Conservation (phyloP, 257 asterid species). For the Rehmannia glutinosa region DNA sequence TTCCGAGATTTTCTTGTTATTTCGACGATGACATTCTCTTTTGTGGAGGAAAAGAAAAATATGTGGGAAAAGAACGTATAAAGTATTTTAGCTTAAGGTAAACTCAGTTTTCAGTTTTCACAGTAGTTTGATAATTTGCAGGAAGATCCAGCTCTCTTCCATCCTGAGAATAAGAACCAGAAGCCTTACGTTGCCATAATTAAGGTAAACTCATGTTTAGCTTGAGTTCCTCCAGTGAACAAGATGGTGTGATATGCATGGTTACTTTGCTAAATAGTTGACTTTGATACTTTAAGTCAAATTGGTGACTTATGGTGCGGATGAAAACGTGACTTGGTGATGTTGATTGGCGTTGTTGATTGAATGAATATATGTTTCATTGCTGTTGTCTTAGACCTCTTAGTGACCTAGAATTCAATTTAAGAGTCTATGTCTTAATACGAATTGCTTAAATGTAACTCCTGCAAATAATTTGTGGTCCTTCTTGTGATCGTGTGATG, state of each 20-base stretch:
- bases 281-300: neutral
- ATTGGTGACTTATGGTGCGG: neutral
- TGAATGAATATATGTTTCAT: neutral
- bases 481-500: neutral
- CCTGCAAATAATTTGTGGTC: neutral
- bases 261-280: neutral
- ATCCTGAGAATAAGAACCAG: constrained; percentile 47
- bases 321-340: too few species aligned
- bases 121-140: constrained; percentile 13
- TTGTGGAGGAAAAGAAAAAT: too few species aligned
- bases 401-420: neutral
- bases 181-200: constrained; percentile 84
- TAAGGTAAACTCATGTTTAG: constrained; percentile 42
- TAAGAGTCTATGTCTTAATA: neutral
- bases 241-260: neutral
- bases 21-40: too few species aligned
- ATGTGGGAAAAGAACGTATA: too few species aligned
- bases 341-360: neutral
- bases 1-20: too few species aligned
- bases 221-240: neutral
- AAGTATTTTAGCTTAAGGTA: too few species aligned
- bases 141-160: constrained; percentile 79
- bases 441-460: neutral
- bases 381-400: neutral
- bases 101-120: neutral